Conservation (phyloP, 2,329 filamentous ascomycete species). For the Claviceps pusilla region DNA sequence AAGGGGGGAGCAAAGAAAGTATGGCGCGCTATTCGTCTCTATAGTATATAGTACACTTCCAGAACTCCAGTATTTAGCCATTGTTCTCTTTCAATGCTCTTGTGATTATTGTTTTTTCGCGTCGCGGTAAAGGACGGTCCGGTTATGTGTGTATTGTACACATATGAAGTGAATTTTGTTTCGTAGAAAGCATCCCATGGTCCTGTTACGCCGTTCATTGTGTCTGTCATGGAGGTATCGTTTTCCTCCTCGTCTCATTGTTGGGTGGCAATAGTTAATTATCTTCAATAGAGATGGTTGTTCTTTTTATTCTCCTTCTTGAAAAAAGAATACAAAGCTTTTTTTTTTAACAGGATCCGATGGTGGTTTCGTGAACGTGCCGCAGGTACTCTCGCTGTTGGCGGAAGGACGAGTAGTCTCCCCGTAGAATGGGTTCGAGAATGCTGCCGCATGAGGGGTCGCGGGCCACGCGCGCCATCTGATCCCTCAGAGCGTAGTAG, state of each 20-base stretch:
- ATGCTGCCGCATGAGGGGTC: constrained; percentile 27
- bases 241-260: no score
- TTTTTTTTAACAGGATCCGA: constrained; percentile 19
- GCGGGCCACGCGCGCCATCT: constrained; percentile 37
- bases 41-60: not conserved
- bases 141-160: not conserved
- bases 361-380: constrained; percentile 30
- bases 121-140: not conserved
- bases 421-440: constrained; percentile 56
- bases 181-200: not conserved
- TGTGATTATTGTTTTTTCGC: not conserved
- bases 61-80: not conserved
- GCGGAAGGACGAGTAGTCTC: constrained; percentile 64
- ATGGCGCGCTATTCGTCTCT: not conserved
- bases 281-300: no score
- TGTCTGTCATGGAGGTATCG: no score
- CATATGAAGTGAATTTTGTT: not conserved
- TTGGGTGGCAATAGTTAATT: no score
- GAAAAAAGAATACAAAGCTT: not conserved
- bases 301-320: not conserved
- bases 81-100: not conserved
- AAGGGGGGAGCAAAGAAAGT: no score
- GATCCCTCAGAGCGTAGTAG: constrained; percentile 37
- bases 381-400: constrained; percentile 51
- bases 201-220: not conserved